Percentiles rank a stretch among this genome's conserved stretches.
Conservation (phyloP, 352 stramenopile species). For the Globisporangium carolinianum region DNA sequence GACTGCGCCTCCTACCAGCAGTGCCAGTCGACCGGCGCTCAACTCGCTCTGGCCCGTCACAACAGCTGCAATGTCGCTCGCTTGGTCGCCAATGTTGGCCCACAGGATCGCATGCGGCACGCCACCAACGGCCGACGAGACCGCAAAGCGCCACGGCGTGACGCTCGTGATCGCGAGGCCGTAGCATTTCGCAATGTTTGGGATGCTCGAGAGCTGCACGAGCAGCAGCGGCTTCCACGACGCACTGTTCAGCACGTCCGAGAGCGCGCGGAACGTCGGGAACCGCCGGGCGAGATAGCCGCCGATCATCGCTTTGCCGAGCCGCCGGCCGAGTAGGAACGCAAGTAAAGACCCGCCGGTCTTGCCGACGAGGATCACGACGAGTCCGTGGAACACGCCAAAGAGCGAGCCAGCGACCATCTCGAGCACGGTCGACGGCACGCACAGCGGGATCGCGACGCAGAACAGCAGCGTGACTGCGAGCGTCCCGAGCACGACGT, state of each 20-base stretch:
- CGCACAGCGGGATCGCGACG: constrained; percentile 57
- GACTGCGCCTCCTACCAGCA: constrained; percentile 31
- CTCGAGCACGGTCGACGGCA: constrained; percentile 62
- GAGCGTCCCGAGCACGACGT: constrained; percentile 45
- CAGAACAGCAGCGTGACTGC: constrained; percentile 47
- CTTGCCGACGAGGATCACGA: constrained; percentile 63
- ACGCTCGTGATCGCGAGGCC: constrained; percentile 70
- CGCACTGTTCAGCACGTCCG: constrained; percentile 45
- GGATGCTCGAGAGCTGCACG: constrained; percentile 72
- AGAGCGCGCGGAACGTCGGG: constrained; percentile 63
- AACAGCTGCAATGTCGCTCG: constrained; percentile 57
- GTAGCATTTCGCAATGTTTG: constrained; percentile 79
- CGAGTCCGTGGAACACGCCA: constrained; percentile 33
- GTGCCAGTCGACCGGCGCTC: constrained; percentile 29
- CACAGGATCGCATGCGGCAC: constrained; percentile 60
- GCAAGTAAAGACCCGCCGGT: constrained; percentile 58
- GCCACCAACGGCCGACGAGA: constrained; percentile 49
- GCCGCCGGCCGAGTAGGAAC: constrained; percentile 45
- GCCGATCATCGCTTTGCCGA: constrained; percentile 55
- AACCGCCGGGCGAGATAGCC: constrained; percentile 55
- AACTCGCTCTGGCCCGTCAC: constrained; percentile 43
- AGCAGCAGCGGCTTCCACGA: constrained; percentile 77
- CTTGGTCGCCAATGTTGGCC: constrained; percentile 64
- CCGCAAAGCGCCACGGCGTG: constrained; percentile 38
- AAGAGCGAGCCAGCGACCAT: constrained; percentile 64